Base-by-base conservation (phyloP, 192 early-diverging fungal species). In the Geosiphon pyriformis region DNA sequence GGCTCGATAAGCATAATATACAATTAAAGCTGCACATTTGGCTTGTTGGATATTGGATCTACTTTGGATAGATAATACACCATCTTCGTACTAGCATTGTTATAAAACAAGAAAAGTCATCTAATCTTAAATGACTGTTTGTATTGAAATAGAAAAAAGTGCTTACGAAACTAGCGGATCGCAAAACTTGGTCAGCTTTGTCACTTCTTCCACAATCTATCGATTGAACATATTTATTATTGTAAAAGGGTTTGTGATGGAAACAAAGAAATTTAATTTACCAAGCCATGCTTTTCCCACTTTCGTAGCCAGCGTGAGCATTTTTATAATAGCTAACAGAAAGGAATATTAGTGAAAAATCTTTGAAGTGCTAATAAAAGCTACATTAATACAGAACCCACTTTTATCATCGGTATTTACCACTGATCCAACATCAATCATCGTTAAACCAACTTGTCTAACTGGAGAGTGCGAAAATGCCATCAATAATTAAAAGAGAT, bases 141-240 rank as follows among this genome's bases (percentile, higher is more conserved):
- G 11, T 20, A 11, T 54, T 54, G 4, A 23, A 20, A 55, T 2
- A 27, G 23, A 12, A 20, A 20, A 23, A 20, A 27, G 29, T 17
- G 18, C 12, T 0, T 22, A 66, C 64, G 51, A 17, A 20, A 66
- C 35, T 56, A 7, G 26, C 35, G 2, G 64, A 66, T 1, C 64
- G 51, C 25, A 55, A 55, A 46, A 66, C 33, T 56, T 66, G 51
- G 33, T 66, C 64, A 18, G 64, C 64, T 29, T 66, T 54, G 12
- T 66, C 64, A 56, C 52, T 66, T 42, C 50, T 66, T 53, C 64
- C 64, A 42, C 64, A 66, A 37, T 66, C 64, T 64, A 11, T 4
- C n/a, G n/a, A 32, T 35, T 32, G 8, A 33, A 34, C 17, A 46
- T 46, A 46, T 46, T 10, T 46, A 10, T 46, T 10, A 17, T 10